Evolutionary conservation across 169 alveolate species (phyloP), one percentile per base, ranked within the genome.

Genomic region (Cryptosporidium ubiquitum): DNA sequence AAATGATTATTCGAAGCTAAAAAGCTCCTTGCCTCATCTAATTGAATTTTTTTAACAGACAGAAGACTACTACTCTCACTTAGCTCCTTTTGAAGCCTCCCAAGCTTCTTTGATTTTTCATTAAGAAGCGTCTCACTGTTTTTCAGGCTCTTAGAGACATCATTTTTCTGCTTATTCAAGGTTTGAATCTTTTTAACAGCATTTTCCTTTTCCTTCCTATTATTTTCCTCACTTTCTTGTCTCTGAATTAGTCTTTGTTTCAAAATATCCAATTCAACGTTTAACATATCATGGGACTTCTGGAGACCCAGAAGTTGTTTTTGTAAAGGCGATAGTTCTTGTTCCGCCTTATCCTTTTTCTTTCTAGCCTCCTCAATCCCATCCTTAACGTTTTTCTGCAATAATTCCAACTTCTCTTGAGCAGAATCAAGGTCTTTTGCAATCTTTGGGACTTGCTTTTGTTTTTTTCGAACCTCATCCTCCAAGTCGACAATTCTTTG

Each of bases 41-140:
- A 16, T 31, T 69, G 74, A 12, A 60, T 18, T n/a, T 70, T 60
- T 69, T 85, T 85, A 3, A 68, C 40, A 14, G n/a, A 40, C 26
- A 79, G 18, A 26, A 40, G 44, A n/a, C 10, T 20, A 31, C 20
- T 39, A 9, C 20, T 61, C 44, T 61, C 75, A 37, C 84, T 40
- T 23, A 86, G 60, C 69, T 92, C 61, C 52, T 85, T 75, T 51
- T 84, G 55, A 58, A 85, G 85, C 60, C 86, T 47, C 68, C 69
- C 93, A 18, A 91, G 75, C 3, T 69, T 84, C 10, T 94, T 92
- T 20, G 95, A 93, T 39, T 93, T 92, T 40, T 91, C 92, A 47
- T 94, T 94, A 26, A 94, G 84, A 57, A 84, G 84, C 66, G 93
- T 86, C 66, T 94, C 84, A 68, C 94, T 95, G 68, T 84, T 92